phyloP scores from a whole-genome alignment of 1,284 basidiomycete species.

The Bondarzewia mesenterica region DNA sequence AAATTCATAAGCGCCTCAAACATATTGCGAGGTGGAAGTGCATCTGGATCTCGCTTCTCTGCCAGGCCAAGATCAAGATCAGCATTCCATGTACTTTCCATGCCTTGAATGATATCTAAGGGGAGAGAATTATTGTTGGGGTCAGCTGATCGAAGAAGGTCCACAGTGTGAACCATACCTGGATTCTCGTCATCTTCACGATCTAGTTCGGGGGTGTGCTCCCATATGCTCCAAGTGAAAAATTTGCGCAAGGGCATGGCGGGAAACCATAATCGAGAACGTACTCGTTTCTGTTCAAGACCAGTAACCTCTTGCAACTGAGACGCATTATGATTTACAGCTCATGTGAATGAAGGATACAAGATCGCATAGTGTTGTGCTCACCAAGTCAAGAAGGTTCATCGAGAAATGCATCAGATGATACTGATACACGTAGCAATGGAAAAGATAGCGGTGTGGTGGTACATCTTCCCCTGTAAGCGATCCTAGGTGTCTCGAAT shows the following conservation, averaged over 20 bases:
- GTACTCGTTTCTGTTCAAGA: slow-evolving; percentile 46
- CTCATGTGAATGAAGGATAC: too few relatives aligned
- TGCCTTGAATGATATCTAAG: slow-evolving; percentile 51
- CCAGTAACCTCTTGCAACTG: slow-evolving; percentile 48
- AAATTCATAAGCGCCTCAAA: slow-evolving; percentile 44
- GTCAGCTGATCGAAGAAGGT: not conserved
- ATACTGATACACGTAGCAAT: slow-evolving; percentile 67
- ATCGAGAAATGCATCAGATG: slow-evolving; percentile 21
- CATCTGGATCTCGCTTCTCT: slow-evolving; percentile 62
- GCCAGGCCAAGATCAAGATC: slow-evolving; percentile 51
- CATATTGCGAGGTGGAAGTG: slow-evolving; percentile 54
- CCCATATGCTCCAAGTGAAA: slow-evolving; percentile 37
- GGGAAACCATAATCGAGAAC: slow-evolving; percentile 64
- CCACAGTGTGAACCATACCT: slow-evolving; percentile 18
- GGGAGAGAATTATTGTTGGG: not conserved
- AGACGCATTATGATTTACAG: not conserved
- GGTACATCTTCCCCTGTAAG: slow-evolving; percentile 21
- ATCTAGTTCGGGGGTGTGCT: slow-evolving; percentile 35
- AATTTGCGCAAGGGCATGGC: slow-evolving; percentile 31
- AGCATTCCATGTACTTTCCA: slow-evolving; percentile 27
- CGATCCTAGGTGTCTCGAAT: slow-evolving; percentile 30
- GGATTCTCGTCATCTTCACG: slow-evolving; percentile 49
- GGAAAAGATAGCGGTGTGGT: slow-evolving; percentile 58
- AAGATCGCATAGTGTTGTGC: too few relatives aligned
- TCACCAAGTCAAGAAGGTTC: slow-evolving; percentile 22